Evolutionary conservation across 2,329 filamentous ascomycete species (phyloP), one percentile per base, ranked within the genome.

Genomic region (Neoascochyta sp.): DNA sequence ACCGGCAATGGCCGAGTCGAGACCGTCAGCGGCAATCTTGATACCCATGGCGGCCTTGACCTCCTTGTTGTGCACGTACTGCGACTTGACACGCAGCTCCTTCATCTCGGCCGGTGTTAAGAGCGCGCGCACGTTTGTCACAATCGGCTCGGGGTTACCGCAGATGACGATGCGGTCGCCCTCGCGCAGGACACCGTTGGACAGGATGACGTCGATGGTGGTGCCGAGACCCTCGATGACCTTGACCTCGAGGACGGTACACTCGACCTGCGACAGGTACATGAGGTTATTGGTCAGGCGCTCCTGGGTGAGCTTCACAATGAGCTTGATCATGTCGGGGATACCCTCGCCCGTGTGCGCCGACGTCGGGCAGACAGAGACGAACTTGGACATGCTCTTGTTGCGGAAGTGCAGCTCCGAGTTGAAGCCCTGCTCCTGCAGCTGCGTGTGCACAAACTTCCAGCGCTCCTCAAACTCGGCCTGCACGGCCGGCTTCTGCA

Each of bases 281-380:
- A 98, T 98, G 51, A 98, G 79, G 45, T 88, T 86, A 52, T 83
- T 86, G 24, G 92, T 90, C 87, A 98, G 96, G 54, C 92, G 85
- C 70, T 96, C 89, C 67, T 98, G 93, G 2, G 89, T 95, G 36
- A 98, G 76, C 53, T 85, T 81, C 27, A 93, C 71, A 48, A 98
- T 84, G 39, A 98, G 81, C 76, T 95, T 98, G 54, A 98, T 73
- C 88, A 98, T 90, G 65, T 98, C 92, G 14, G 92, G 92, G 48
- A 98, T 90, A 80, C 92, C 92, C 70, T 98, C 92, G 53, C 92
- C 93, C n/a, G 92, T 96, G 66, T 95, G 87, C 10, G 93, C 93
- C 3, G 92, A 96, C 4, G 93, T 98, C 22, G 92, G 92, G 29
- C 95, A 87, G 37, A 98, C 75, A n/a, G 92, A 98, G 36, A 98